A percentile compares a stretch with the other conserved stretches of the same genome.
These are phyloP conservation scores for Exophiala xenobiotica DNA, from an alignment of 2,329 filamentous ascomycete genomes.

Conservation along the genomic window DNA sequence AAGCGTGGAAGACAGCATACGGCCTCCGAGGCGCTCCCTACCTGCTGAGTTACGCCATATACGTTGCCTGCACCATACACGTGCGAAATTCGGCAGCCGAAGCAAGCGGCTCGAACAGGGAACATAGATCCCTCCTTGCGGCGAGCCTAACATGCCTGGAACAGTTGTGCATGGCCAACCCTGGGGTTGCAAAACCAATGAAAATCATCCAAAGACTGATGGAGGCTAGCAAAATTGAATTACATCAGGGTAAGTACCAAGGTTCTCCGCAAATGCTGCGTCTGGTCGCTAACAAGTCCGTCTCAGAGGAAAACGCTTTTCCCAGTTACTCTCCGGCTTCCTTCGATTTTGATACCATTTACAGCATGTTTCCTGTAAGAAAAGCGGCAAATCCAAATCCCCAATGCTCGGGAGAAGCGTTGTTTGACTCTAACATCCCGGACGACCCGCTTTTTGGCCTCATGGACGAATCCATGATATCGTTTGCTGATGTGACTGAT, in stretches of 20 bases:
- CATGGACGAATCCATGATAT: constrained; percentile 3
- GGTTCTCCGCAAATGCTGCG: not conserved
- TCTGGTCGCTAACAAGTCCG: not conserved
- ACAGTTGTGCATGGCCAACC: constrained; percentile 29
- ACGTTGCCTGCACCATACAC: constrained; percentile 45
- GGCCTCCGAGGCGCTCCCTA: constrained; percentile 44
- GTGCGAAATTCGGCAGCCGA: constrained; percentile 39
- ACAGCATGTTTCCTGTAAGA: constrained; percentile 3
- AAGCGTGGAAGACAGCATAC: constrained; percentile 41
- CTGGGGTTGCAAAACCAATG: constrained; percentile 1
- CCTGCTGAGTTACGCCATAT: constrained; percentile 45
- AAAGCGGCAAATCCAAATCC: not conserved
- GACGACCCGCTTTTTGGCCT: constrained; percentile 4
- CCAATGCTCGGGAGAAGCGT: not conserved
- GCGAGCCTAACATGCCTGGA: constrained; percentile 36
- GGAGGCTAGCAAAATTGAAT: constrained; percentile 3
- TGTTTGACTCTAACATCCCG: constrained; percentile 1
- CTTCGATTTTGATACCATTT: constrained; percentile 3
- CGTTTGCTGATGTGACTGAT: constrained; percentile 1
- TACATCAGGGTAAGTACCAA: not conserved
- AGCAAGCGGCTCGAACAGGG: constrained; percentile 23
- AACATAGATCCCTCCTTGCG: constrained; percentile 32
- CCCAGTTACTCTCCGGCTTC: not conserved
- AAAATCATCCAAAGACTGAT: constrained; percentile 7
- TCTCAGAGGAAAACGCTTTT: not conserved